These are phyloP conservation scores for Grosmannia huntii DNA, from an alignment of 2,329 filamentous ascomycete species.

Conservation along the genomic window DNA sequence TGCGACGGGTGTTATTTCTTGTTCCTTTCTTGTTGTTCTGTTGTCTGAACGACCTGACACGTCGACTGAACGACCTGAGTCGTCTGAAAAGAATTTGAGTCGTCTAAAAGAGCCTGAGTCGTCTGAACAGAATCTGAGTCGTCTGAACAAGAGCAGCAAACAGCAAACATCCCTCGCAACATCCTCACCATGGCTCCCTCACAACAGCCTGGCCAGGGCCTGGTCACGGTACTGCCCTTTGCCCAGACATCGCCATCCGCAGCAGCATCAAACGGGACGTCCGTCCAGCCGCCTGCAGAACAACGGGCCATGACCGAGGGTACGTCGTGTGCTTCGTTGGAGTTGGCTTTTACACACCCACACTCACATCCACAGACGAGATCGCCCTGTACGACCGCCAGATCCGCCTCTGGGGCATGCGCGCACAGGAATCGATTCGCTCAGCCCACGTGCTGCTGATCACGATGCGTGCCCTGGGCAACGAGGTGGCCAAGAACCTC, in stretches of 20 bases:
- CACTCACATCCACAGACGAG: slow-evolving; percentile 50
- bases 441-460: slow-evolving; percentile 83
- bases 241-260: not conserved
- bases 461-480: slow-evolving; percentile 74
- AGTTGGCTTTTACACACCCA: too few relatives aligned
- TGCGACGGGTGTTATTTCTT: too few relatives aligned
- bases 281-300: too few relatives aligned
- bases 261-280: not conserved
- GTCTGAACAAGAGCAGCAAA: not conserved
- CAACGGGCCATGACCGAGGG: not conserved
- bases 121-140: too few relatives aligned
- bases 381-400: slow-evolving; percentile 96
- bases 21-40: too few relatives aligned
- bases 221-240: not conserved
- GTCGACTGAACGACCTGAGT: too few relatives aligned
- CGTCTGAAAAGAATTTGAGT: too few relatives aligned
- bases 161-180: not conserved
- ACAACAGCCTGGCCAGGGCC: not conserved
- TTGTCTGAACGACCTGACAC: too few relatives aligned
- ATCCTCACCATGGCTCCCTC: not conserved
- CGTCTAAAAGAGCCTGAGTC: too few relatives aligned
- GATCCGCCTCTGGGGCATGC: slow-evolving; percentile 92
- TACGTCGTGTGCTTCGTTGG: not conserved
- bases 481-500: slow-evolving; percentile 94
- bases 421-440: slow-evolving; percentile 86